Evolutionary conservation across 1,284 basidiomycete genomes (phyloP), one percentile per base, ranked within the genome.

Genomic region (Ustilago crameri): DNA sequence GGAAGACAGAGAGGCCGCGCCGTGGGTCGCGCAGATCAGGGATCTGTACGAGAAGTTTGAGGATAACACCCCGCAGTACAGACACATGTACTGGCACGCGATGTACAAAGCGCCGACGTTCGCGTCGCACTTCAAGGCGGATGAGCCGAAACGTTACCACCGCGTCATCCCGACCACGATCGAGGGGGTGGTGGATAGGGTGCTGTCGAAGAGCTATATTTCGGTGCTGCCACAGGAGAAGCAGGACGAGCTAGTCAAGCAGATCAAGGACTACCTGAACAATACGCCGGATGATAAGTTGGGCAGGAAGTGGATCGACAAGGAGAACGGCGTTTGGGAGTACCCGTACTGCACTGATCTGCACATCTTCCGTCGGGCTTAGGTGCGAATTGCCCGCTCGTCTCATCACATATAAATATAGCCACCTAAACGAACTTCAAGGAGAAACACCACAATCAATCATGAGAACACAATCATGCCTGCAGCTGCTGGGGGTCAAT

Each of bases 11-110:
- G 74, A 80, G 7, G 75, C 74, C 0, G 79, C 80, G 2, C 52
- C 64, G 2, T 82, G 80, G 80, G 76, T 81, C 0, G 77, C 65
- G 0, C 46, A 73, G n/a, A 57, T 79, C 10, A 54, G 80, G 17
- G 74, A 81, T 35, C 49, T 74, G 3, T 82, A 81, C 57, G 80
- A 82, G 34, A 15, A 45, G 48, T 76, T 70, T 49, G 80, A 82
- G 27, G 74, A 74, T 42, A 65, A 64, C 43, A 64, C 74, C 2
- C 77, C 79, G 3, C 80, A 82, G 44, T 82, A 81, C 65, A 74
- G 80, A 3, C 80, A 76, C 53, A 71, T 70, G 58, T 57, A 49
- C 43, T 82, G 80, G 80, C 64, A 75, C 40, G 56, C 64, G 24
- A 81, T 80, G 78, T 76, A 81, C 61, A 55, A 72, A 7, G 44